These are phyloP conservation scores for Phytophthora melonis DNA, from an alignment of 352 stramenopile genomes.

Conservation along the genomic window DNA sequence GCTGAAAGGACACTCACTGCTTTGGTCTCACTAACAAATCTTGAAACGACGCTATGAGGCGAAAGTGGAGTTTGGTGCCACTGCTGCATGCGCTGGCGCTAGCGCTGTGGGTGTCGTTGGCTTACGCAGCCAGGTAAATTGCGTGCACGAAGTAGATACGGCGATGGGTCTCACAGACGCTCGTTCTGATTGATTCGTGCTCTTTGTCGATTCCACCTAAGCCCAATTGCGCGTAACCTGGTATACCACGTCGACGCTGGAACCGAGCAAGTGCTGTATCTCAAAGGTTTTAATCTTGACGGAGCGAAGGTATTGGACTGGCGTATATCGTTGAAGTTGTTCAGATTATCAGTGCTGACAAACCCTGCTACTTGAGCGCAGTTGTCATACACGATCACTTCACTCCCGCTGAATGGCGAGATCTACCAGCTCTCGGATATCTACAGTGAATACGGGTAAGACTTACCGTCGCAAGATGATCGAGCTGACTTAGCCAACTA, in stretches of 20 bases:
- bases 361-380: constrained; percentile 28
- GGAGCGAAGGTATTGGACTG: constrained; percentile 43
- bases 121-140: constrained; percentile 26
- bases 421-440: constrained; percentile 93
- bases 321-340: background rate
- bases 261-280: constrained; percentile 78
- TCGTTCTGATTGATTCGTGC: background rate
- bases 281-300: constrained; percentile 83
- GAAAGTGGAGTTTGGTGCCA: constrained; percentile 1
- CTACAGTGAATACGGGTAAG: constrained; percentile 88
- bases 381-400: constrained; percentile 84
- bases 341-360: background rate
- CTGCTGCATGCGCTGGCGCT: constrained; percentile 15
- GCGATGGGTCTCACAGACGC: background rate
- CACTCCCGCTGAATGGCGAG: constrained; percentile 79
- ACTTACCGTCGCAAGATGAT: background rate
- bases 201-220: constrained; percentile 19
- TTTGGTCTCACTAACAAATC: constrained; percentile 14
- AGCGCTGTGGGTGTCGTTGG: constrained; percentile 14
- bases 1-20: constrained; percentile 18
- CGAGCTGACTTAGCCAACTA: background rate
- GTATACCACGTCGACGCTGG: constrained; percentile 79
- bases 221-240: constrained; percentile 70
- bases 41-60: constrained; percentile 39
- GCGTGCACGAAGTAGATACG: background rate